phyloP scores from a whole-genome alignment of 176 grass and related monocot genomes.

The Eremochloa ophiuroides region DNA sequence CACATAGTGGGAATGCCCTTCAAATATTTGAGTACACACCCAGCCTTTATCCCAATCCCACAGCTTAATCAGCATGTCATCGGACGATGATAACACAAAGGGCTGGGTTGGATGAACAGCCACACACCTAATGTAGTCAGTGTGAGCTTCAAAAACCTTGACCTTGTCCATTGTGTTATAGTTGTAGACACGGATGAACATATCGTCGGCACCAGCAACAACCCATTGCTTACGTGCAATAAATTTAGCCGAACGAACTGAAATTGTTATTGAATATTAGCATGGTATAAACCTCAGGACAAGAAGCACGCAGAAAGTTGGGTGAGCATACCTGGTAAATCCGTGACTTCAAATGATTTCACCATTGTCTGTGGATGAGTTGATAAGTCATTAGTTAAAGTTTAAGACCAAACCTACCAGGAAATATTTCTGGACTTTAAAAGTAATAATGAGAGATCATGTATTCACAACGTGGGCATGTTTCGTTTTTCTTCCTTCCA shows the following conservation, averaged over 20 bases:
- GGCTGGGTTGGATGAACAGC: slow-evolving; percentile 94
- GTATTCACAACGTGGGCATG: not conserved
- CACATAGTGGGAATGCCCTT: slow-evolving; percentile 99
- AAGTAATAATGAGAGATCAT: not conserved
- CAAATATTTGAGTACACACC: slow-evolving; percentile 97
- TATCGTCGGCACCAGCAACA: slow-evolving; percentile 93
- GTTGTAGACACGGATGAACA: slow-evolving; percentile 95
- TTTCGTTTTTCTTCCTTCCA: not conserved
- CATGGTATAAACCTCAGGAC: slow-evolving; percentile 5
- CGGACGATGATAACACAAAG: slow-evolving; percentile 94
- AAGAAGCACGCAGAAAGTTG: slow-evolving; percentile 3
- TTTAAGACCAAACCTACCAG: not conserved
- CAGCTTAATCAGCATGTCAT: slow-evolving; percentile 99
- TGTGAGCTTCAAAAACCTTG: slow-evolving; percentile 92
- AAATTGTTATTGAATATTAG: slow-evolving; percentile 33
- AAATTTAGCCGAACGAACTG: slow-evolving; percentile 94
- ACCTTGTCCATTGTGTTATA: slow-evolving; percentile 97
- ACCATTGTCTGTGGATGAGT: slow-evolving; percentile 77
- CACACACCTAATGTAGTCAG: slow-evolving; percentile 96
- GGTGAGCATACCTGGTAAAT: slow-evolving; percentile 67
- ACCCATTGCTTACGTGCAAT: slow-evolving; percentile 95
- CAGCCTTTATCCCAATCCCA: slow-evolving; percentile 99
- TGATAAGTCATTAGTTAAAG: slow-evolving; percentile 18
- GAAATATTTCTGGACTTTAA: not conserved
- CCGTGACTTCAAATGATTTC: slow-evolving; percentile 99